Evolutionary conservation across 176 grass and related monocot genomes (phyloP).

Genomic region (Coix lacrymajobi): DNA sequence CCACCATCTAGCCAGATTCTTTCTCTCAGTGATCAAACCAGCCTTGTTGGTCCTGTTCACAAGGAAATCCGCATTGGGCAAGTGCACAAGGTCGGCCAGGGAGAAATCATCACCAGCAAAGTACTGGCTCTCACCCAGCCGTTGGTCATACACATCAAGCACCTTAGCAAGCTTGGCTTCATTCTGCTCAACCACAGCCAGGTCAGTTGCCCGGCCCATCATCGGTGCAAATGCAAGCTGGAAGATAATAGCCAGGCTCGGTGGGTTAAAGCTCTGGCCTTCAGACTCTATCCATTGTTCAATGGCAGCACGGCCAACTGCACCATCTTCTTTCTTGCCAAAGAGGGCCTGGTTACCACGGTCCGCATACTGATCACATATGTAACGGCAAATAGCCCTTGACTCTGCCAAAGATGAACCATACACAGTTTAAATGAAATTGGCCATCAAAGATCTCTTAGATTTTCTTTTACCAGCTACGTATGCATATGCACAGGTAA

Average conservation of each 20-base stretch:
- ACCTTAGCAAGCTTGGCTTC: constrained; percentile 75
- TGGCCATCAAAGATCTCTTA: background rate
- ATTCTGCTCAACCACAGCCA: constrained; percentile 54
- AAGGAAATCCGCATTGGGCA: constrained; percentile 71
- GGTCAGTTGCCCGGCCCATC: constrained; percentile 57
- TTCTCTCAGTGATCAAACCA: constrained; percentile 47
- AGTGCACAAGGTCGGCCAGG: constrained; percentile 70
- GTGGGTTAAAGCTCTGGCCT: constrained; percentile 73
- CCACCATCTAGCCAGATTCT: constrained; percentile 89
- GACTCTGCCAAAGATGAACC: constrained; percentile 57
- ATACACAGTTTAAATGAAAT: constrained; percentile 13
- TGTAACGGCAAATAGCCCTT: constrained; percentile 82
- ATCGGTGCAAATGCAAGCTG: constrained; percentile 67
- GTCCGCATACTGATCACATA: constrained; percentile 68
- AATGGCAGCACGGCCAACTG: constrained; percentile 46
- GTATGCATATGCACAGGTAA: background rate
- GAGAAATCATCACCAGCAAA: constrained; percentile 77
- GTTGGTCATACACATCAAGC: constrained; percentile 70
- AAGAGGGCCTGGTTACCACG: constrained; percentile 52
- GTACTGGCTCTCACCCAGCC: constrained; percentile 64
- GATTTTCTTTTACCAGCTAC: background rate
- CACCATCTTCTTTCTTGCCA: constrained; percentile 58
- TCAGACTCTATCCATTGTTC: constrained; percentile 92
- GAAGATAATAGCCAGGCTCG: constrained; percentile 66
- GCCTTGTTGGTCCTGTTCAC: constrained; percentile 40